phyloP scores from a whole-genome alignment of 371 early-diverging fungal genomes.

The Lichtheimia ornata region DNA sequence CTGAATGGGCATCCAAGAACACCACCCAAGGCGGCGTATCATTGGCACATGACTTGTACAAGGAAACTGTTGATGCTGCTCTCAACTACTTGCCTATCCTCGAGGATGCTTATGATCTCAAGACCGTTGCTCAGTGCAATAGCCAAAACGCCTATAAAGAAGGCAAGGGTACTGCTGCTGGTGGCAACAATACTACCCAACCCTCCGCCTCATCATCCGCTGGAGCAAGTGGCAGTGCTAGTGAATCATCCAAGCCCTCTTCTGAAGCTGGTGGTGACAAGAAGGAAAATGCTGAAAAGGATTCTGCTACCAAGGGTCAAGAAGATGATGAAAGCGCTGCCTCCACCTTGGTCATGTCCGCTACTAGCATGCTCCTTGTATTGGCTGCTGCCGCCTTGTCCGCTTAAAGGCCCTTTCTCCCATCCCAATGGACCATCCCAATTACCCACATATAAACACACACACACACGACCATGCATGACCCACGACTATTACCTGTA shows the following conservation, averaged over 20 bases:
- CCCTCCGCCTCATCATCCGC: conserved; percentile 1
- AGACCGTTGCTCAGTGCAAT: conserved; percentile 43
- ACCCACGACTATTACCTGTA: neutral
- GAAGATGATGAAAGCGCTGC: neutral
- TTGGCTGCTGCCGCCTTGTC: neutral
- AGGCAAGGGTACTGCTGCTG: conserved; percentile 4
- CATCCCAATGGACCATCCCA: neutral
- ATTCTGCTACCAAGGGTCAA: neutral
- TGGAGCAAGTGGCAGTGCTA: neutral
- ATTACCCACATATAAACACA: neutral
- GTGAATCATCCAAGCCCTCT: neutral
- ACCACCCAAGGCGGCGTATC: conserved; percentile 38
- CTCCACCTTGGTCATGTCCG: neutral
- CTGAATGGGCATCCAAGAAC: conserved; percentile 38
- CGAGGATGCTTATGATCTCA: conserved; percentile 39
- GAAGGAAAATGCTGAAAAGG: neutral
- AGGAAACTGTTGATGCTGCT: conserved; percentile 40
- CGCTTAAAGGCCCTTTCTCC: neutral
- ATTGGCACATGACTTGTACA: conserved; percentile 46
- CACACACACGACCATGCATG: conserved; percentile 2
- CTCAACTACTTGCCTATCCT: conserved; percentile 36
- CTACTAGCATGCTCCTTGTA: neutral
- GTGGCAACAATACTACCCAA: neutral
- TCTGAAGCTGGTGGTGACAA: neutral
- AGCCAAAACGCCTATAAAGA: conserved; percentile 44